Base-by-base conservation (phyloP, 2,329 filamentous ascomycete genomes). In the Trichoderma aggressivum region DNA sequence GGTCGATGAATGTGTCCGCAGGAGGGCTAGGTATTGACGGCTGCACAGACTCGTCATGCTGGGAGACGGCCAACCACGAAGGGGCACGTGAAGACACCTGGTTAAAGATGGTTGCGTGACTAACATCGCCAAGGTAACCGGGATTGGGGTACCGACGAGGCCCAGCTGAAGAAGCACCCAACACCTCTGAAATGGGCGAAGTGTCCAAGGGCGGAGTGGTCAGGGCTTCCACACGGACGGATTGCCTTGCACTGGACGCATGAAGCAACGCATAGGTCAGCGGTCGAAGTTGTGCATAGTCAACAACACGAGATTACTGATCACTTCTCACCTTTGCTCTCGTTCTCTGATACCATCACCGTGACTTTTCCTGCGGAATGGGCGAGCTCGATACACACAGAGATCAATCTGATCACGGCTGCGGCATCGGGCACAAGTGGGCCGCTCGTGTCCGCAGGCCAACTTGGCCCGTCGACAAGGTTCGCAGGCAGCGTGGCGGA, bases 401-500 rank as follows among this genome's bases (percentile, higher is more conserved):
- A 63, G 67, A 18, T 63, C 39, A 4, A 34, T 70, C 67, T 70
- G 67, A 32, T 63, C 47, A 11, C 67, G 58, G 7, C 7, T 56
- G 32, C 34, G 47, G n/a, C 67, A 70, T 26, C 59, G 59, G 59
- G 47, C 34, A 56, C 67, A 70, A 47, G 67, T 62, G 59, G 67
- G 67, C 58, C 67, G 28, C 21, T 56, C 47, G 47, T 70, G 67
- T 18, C 47, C 67, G 59, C 67, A 70, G 8, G 67, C 67, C 67
- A 63, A n/a, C 24, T 70, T 70, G 47, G 67, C 58, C 21, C 50
- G 43, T 56, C 67, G 32, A 28, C 67, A 70, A 16, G 67, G 67
- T 26, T 70, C 67, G n/a, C 67, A 70, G 11, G 67, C 67, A 63
- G 67, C 67, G 34, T 62, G 67, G 24, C 67, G 55, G 32, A 70